Base-by-base conservation (phyloP, 2,329 filamentous ascomycete genomes). In the Blastomyces parvus region DNA sequence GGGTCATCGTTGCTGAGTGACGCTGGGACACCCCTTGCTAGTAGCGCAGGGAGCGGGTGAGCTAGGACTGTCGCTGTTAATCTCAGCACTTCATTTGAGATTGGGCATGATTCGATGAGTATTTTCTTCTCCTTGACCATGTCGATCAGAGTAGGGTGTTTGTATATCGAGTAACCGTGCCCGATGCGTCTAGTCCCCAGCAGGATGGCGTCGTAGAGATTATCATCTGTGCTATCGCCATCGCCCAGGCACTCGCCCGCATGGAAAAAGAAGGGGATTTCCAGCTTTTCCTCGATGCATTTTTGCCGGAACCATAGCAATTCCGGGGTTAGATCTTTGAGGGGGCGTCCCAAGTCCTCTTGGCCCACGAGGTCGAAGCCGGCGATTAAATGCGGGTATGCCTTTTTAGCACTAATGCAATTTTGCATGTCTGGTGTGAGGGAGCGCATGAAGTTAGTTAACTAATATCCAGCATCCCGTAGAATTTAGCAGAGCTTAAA, bases 201-300 rank as follows among this genome's bases (percentile, higher is more conserved):
- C 11, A 97, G 78, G 14, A 97, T 83, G 0, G 91, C 91, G 73
- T 97, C 92, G 73, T 91, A 96, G 2, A 97, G 82, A 74, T 97
- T 97, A 66, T 86, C 80, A 70, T 97, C 92, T 0, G 88, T 88
- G n/a, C 80, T 82, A 69, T 86, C 87, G 42, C 91, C 92, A 65
- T 89, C 86, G 17, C 91, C 91, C 0, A 96, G 84, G 42, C 87
- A 90, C 76, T 97, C 92, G 67, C 92, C 93, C 0, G 93, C 92
- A 74, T 97, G 92, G 79, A 97, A 95, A 80, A 96, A 96, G 79
- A 97, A 96, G 0, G 93, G 93, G 8, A 99, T 86, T 59, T 91
- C 85, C 44, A 97, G 83, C 2, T 84, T 86, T 70, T 91, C 87
- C 71, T 90, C 83, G 0, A 84, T 83, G 73, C 91, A 97, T 69